phyloP scores from a whole-genome alignment of 2,329 filamentous ascomycete species.

The Colletotrichum lini region DNA sequence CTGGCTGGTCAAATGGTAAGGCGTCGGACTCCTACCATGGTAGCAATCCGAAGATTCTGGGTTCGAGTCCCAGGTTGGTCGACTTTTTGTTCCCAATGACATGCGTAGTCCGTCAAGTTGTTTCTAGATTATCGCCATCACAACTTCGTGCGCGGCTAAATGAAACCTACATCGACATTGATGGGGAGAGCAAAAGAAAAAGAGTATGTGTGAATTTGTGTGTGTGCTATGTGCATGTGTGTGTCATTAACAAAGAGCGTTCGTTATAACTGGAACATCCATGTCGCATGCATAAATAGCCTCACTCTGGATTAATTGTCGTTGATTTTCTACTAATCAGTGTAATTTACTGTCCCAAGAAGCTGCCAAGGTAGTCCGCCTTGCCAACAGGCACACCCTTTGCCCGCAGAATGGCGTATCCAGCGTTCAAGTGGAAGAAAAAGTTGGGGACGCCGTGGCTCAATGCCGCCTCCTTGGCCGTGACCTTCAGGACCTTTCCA shows the following conservation, averaged over 20 bases:
- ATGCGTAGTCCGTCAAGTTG: background rate
- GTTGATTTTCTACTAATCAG: background rate
- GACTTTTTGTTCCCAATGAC: background rate
- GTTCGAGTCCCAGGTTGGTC: constrained; percentile 42
- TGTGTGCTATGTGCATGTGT: too few relatives aligned
- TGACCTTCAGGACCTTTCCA: constrained; percentile 38
- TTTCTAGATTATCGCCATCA: background rate
- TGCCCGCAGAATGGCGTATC: constrained; percentile 69
- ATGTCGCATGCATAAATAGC: too few relatives aligned
- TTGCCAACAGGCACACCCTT: constrained; percentile 73
- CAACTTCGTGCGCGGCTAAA: too few relatives aligned
- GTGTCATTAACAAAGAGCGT: too few relatives aligned
- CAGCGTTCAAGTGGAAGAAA: constrained; percentile 71
- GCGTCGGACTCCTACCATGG: constrained; percentile 36
- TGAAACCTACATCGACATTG: too few relatives aligned
- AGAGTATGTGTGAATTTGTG: too few relatives aligned
- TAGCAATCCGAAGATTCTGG: constrained; percentile 39
- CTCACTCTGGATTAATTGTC: too few relatives aligned
- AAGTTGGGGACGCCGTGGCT: constrained; percentile 69
- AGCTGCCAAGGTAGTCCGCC: constrained; percentile 62
- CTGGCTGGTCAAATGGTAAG: constrained; percentile 42
- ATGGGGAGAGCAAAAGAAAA: too few relatives aligned
- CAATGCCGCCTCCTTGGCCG: constrained; percentile 56
- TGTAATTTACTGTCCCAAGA: constrained; percentile 1
- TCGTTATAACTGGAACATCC: too few relatives aligned